Conservation (phyloP, 306 rosid genomes). For the Cicer judaicum region DNA sequence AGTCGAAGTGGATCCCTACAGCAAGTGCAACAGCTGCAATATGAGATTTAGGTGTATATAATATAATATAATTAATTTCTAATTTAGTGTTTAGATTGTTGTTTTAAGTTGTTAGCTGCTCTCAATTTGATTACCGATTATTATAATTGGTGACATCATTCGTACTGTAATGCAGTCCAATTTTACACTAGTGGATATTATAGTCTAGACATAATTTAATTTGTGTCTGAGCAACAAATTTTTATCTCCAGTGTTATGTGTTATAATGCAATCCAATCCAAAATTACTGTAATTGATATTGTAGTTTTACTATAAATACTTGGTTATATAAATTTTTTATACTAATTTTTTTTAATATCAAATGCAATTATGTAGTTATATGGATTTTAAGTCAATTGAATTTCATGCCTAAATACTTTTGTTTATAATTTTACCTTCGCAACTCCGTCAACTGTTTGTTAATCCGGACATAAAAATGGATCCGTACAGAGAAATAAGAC, state of each 20-base stretch:
- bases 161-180: background rate
- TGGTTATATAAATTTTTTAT: background rate
- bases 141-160: background rate
- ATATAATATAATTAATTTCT: no score
- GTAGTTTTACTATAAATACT: background rate
- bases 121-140: background rate
- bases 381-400: background rate
- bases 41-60: no score
- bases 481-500: background rate
- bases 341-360: background rate
- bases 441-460: background rate
- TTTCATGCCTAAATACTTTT: background rate
- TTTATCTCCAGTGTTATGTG: background rate
- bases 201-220: background rate
- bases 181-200: background rate
- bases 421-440: background rate
- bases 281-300: background rate
- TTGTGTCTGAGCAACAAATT: background rate
- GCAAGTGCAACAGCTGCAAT: no score
- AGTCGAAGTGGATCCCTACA: no score
- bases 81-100: no score
- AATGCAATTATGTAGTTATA: background rate
- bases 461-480: background rate
- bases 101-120: no score
- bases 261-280: background rate